Base-by-base conservation (phyloP, 176 grass and related monocot genomes). In the Avena insularis region DNA sequence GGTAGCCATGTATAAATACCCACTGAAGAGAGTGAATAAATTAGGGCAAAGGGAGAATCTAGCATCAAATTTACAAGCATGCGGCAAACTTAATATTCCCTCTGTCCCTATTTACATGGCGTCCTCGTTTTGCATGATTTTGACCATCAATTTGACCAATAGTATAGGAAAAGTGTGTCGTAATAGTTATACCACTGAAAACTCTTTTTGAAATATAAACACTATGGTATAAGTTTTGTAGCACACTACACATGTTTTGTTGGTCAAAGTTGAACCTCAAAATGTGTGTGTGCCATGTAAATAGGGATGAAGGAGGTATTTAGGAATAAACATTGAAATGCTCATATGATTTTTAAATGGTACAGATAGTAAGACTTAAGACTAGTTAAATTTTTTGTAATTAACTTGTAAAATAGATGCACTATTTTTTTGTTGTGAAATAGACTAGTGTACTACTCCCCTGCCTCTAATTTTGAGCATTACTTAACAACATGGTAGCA, bases 321-420 rank as follows among this genome's bases (percentile, higher is more conserved):
- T 47, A 21, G 20, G 38, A 72, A 47, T 9, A 45, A 21, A n/a
- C 33, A 6, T 46, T 20, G 69, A 72, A 72, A 72, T 12, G 40
- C 69, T 10, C 4, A 9, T 12, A 47, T 72, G 38, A 10, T 47
- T 47, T 47, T 46, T 13, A 45, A 72, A 47, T 47, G 40, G 16
- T 46, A 45, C 0, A 5, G 38, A 71, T 45, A 12, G 40, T 13
- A 72, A 46, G 69, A 72, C 40, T 43, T 47, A 47, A 47, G 40
- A 23, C 17, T 13, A 72, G 40, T 72, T 72, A n/a, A 25, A 72
- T 5, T 19, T 47, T 72, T 47, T 4, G 40, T 20, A 47, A 71
- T 21, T 79, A 79, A 6, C 78, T 63, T 27, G 38, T 80, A 80
- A 29, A 63, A 62, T 80, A 80, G n/a, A 23, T 27, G 71, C 6